phyloP scores from a whole-genome alignment of 805 yeast species.

The Vanderwaltozyma verrucispora region DNA sequence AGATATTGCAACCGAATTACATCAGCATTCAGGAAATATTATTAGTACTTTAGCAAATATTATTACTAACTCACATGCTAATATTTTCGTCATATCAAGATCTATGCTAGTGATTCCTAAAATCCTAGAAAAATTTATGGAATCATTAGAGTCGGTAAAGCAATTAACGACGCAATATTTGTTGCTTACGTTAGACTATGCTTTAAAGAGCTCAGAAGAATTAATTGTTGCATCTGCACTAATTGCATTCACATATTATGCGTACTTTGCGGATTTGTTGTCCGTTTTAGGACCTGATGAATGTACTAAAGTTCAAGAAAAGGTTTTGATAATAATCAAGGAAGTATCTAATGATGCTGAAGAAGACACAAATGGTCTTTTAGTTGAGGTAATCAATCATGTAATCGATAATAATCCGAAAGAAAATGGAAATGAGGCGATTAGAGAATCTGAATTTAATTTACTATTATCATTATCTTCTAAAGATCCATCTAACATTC shows the following conservation, averaged over 20 bases:
- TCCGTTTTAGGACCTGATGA: constrained; percentile 16
- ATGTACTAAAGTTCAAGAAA: constrained; percentile 14
- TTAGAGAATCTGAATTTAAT: constrained; percentile 33
- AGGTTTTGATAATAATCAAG: constrained; percentile 30
- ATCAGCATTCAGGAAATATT: neutral
- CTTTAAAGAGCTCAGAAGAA: constrained; percentile 24
- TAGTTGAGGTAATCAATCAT: constrained; percentile 55
- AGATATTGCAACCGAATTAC: constrained; percentile 1
- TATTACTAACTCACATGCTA: constrained; percentile 8
- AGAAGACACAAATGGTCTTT: constrained; percentile 68
- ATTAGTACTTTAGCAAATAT: constrained; percentile 9
- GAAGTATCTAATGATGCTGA: constrained; percentile 50
- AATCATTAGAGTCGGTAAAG: constrained; percentile 23
- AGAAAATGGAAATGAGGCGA: constrained; percentile 14
- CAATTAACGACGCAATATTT: constrained; percentile 25
- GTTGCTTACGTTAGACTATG: constrained; percentile 12
- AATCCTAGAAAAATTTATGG: constrained; percentile 42
- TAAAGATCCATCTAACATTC: constrained; percentile 66
- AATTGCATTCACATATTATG: constrained; percentile 44
- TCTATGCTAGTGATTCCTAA: constrained; percentile 45
- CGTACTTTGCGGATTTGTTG: constrained; percentile 29
- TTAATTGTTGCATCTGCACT: constrained; percentile 28
- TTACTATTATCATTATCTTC: constrained; percentile 55
- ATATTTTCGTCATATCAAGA: constrained; percentile 38
- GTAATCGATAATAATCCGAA: constrained; percentile 37